Evolutionary conservation across 2,329 filamentous ascomycete genomes (phyloP), one percentile per base, ranked within the genome.

Genomic region (Neonectria coccinea): DNA sequence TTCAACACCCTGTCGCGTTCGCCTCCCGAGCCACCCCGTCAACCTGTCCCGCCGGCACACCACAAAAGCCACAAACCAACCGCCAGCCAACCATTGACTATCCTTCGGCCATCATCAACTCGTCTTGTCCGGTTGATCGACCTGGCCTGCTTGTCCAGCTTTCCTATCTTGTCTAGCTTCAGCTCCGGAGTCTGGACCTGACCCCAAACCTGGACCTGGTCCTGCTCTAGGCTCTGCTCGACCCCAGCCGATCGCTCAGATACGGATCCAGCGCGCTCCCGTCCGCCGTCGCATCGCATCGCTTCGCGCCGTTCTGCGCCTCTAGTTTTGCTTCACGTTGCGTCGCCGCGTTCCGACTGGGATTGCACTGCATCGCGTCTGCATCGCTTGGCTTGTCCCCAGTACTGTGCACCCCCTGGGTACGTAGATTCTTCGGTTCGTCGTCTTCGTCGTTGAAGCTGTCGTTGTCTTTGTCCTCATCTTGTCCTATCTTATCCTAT

Each of bases 261-360:
- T 73, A 68, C 63, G 58, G 62, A 70, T 72, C 67, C 65, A 58
- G 69, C 53, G 69, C 53, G 56, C 65, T 60, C 59, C 63, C 64
- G 55, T 60, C 65, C 59, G 54, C 66, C 22, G 65, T 72, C 64
- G 68, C 71, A 73, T 72, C 64, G 62, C 48, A 33, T 51, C 48
- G 48, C 39, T 20, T 42, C 39, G 39, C 70, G 67, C 65, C 65
- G 59, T 63, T 56, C 56, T 66, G 59, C 64, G 64, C 52, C 51
- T 55, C 33, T 55, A 42, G 48, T 39, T 66, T 31, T 65, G 53
- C 62, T 72, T 47, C 48, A 50, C 67, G 52, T 65, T 72, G 59
- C 61, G 59, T 66, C 69, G 67, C 66, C 51, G 56, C 56, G 29
- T 62, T 60, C 59, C 61, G 61, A 59, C 51, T 44, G 27, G 39